Base-by-base conservation (phyloP, 192 early-diverging fungal genomes). In the Chytriomyces hyalinus region DNA sequence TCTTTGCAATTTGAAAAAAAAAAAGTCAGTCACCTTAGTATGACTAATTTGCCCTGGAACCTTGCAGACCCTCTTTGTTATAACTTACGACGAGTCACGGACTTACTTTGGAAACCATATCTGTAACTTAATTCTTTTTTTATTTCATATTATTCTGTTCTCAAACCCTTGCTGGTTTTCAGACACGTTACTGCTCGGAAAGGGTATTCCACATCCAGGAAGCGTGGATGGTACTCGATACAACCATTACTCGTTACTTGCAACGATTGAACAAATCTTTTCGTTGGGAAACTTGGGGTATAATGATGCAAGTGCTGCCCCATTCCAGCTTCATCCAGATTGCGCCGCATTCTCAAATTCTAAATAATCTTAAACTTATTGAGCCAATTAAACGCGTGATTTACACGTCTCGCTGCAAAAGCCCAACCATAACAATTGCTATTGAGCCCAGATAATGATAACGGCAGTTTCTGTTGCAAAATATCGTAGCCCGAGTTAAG, bases 211-310 rank as follows among this genome's bases (percentile, higher is more conserved):
- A n/a, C 65, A 63, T 11, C 64, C 57, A 28, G 79, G 82, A 28
- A 47, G 48, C 61, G 50, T 24, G 8, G 92, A 93, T 80, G 75
- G 49, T 49, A 90, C 90, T 24, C 75, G 57, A 49, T 93, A 92
- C 69, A 86, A 83, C 24, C 92, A 93, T 70, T 92, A 89, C 82
- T 90, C 88, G 9, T 57, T 84, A 6, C 71, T 92, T 8, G 81
- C 84, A 15, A 92, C 92, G 36, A 76, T 90, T 59, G 90, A 91
- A 78, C 57, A 85, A 49, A 90, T 88, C 85, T 93, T 90, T 87
- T 82, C 81, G 49, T 77, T 93, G n/a, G 85, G 83, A 20, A 84
- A 83, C 81, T 75, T 92, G 53, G 89, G 87, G 10, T 77, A 82
- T 26, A 81, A 81, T 65, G 92, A 93, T 74, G 74, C 82, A 8